These are phyloP conservation scores for Cladosporium cucumerinum DNA, from an alignment of 2,329 filamentous ascomycete genomes.

Conservation along the genomic window DNA sequence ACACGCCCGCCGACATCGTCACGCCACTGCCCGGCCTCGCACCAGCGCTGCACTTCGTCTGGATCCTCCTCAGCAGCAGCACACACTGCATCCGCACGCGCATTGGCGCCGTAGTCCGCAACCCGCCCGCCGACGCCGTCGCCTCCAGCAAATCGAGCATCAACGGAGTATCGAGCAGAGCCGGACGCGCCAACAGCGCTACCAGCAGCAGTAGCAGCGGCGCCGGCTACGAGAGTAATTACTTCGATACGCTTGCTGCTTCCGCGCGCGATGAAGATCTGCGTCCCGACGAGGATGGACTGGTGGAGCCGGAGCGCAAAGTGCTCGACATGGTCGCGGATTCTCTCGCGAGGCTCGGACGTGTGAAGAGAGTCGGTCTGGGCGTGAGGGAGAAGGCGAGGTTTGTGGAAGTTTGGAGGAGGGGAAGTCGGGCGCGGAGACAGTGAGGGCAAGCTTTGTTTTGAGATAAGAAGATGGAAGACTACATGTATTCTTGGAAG, in stretches of 20 bases:
- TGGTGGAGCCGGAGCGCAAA: conserved; percentile 59
- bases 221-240: conserved; percentile 44
- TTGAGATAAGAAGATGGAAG: not conserved
- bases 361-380: conserved; percentile 84
- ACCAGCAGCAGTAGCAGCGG: conserved; percentile 4
- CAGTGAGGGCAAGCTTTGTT: not conserved
- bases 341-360: conserved; percentile 77
- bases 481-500: not conserved
- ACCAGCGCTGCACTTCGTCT: conserved; percentile 70
- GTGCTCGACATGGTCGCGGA: conserved; percentile 79
- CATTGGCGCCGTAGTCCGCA: conserved; percentile 66
- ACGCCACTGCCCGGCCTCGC: conserved; percentile 71
- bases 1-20: conserved; percentile 83
- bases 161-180: conserved; percentile 1
- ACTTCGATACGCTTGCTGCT: conserved; percentile 42
- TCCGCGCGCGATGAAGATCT: conserved; percentile 33
- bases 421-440: conserved; percentile 10
- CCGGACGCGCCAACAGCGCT: conserved; percentile 18
- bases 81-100: conserved; percentile 89
- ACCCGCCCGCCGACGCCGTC: conserved; percentile 27
- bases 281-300: conserved; percentile 27
- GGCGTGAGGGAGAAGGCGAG: conserved; percentile 77
- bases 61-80: conserved; percentile 78
- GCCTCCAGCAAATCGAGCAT: conserved; percentile 24
- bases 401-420: conserved; percentile 70